Evolutionary conservation across 2,329 filamentous ascomycete species (phyloP).

Genomic region (Pestalotiopsis sp.): DNA sequence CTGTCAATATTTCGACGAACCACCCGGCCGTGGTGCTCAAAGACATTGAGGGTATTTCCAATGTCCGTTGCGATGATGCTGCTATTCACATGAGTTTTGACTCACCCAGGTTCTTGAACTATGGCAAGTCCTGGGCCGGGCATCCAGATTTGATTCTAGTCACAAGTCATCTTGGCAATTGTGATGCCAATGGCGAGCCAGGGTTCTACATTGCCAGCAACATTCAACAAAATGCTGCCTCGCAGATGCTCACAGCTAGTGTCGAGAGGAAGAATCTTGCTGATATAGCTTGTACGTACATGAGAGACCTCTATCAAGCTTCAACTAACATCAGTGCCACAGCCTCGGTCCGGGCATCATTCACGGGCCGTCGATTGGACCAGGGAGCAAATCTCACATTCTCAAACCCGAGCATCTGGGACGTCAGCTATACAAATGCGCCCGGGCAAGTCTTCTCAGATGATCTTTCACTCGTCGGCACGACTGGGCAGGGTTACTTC

Average conservation of each 20-base stretch:
- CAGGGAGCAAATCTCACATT: neutral
- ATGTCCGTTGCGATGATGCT: neutral
- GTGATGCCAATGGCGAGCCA: conserved; percentile 41
- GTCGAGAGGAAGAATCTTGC: conserved; percentile 35
- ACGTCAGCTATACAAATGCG: conserved; percentile 14
- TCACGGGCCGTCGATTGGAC: neutral
- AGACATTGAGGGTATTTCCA: conserved; percentile 5
- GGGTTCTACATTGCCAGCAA: conserved; percentile 39
- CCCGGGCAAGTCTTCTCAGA: conserved; percentile 34
- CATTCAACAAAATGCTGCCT: conserved; percentile 30
- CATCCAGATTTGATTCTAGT: conserved; percentile 28
- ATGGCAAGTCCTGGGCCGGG: neutral
- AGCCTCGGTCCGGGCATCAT: conserved; percentile 18
- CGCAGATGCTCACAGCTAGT: conserved; percentile 33
- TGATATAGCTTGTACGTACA: conserved; percentile 37
- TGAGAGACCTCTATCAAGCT: neutral
- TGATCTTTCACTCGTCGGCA: neutral
- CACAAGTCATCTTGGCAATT: conserved; percentile 45
- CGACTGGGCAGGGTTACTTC: conserved; percentile 34
- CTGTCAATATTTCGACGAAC: neutral
- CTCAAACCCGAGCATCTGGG: neutral
- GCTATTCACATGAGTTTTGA: neutral
- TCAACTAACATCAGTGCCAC: conserved; percentile 7
- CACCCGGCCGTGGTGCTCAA: neutral
- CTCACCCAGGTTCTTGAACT: neutral